Conservation (phyloP, 495 filamentous ascomycete species). For the Hypomontagnella monticulosa region DNA sequence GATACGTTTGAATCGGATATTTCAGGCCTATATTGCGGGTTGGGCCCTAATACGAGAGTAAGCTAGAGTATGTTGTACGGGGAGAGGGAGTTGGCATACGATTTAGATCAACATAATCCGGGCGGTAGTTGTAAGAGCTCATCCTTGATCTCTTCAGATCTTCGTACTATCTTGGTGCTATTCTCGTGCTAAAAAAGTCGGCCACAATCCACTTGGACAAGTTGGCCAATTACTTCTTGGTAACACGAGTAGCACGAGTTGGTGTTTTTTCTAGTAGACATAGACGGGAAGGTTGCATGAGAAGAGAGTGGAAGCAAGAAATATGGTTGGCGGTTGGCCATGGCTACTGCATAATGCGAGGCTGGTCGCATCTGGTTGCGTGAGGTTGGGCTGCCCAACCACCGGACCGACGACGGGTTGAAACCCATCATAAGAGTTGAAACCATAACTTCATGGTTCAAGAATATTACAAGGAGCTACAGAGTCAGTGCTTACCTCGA, state of each 20-base stretch:
- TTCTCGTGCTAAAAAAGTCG: slow-evolving; percentile 10
- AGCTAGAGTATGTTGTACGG: slow-evolving; percentile 6
- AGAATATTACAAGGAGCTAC: background rate
- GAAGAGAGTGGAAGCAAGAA: slow-evolving; percentile 19
- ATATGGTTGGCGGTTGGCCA: slow-evolving; percentile 39
- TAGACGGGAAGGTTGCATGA: slow-evolving; percentile 33
- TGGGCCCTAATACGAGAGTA: slow-evolving; percentile 21
- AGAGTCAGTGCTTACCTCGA: slow-evolving; percentile 6
- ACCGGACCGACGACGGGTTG: slow-evolving; percentile 10
- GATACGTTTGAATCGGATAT: slow-evolving; percentile 7
- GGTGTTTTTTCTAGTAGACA: slow-evolving; percentile 16
- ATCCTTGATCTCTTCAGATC: slow-evolving; percentile 14
- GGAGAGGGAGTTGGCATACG: slow-evolving; percentile 20
- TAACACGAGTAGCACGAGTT: slow-evolving; percentile 33
- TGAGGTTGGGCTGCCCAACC: slow-evolving; percentile 39
- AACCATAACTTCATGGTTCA: slow-evolving; percentile 14
- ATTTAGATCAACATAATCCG: slow-evolving; percentile 24
- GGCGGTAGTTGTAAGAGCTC: slow-evolving; percentile 21
- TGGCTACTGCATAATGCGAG: slow-evolving; percentile 28
- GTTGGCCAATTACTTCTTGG: slow-evolving; percentile 34
- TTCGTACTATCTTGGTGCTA: slow-evolving; percentile 1
- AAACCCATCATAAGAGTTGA: slow-evolving; percentile 14
- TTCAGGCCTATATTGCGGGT: slow-evolving; percentile 7
- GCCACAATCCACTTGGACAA: slow-evolving; percentile 34
- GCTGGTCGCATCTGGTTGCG: slow-evolving; percentile 22